Percentiles rank a stretch among this genome's conserved stretches.
Conservation (phyloP, 208 protist species). For the Trypanosoma rangeli region DNA sequence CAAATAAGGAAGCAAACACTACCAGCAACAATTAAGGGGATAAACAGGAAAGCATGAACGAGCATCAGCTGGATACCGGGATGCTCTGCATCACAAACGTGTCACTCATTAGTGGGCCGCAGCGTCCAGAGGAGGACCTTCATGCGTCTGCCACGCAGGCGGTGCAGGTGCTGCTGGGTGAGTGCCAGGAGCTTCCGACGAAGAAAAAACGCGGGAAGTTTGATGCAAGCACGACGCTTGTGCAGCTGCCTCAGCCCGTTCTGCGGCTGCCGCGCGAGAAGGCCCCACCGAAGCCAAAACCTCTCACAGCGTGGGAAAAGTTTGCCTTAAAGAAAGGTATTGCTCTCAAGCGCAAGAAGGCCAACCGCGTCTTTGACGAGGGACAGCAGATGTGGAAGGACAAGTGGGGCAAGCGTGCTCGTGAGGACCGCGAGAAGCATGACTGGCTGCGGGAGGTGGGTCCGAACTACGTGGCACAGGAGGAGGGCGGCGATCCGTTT, state of each 20-base stretch:
- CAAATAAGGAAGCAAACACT: not conserved
- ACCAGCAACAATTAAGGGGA: not conserved
- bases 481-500: slow-evolving; percentile 92
- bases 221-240: slow-evolving; percentile 56
- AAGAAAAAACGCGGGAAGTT: slow-evolving; percentile 81
- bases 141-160: slow-evolving; percentile 57
- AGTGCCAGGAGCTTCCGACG: slow-evolving; percentile 68
- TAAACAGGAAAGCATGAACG: slow-evolving; percentile 35
- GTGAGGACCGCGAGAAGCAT: slow-evolving; percentile 87
- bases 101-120: slow-evolving; percentile 80
- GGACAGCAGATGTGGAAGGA: slow-evolving; percentile 90
- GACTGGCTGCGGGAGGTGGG: slow-evolving; percentile 93
- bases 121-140: slow-evolving; percentile 78
- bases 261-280: slow-evolving; percentile 92
- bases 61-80: slow-evolving; percentile 81
- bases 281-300: slow-evolving; percentile 86
- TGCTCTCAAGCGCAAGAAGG: slow-evolving; percentile 88
- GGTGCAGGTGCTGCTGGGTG: slow-evolving; percentile 68
- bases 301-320: slow-evolving; percentile 92
- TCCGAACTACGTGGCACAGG: slow-evolving; percentile 75
- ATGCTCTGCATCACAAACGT: slow-evolving; percentile 79
- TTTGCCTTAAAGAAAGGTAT: slow-evolving; percentile 93
- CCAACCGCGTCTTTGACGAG: slow-evolving; percentile 90
- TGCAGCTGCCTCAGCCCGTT: slow-evolving; percentile 81
- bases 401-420: slow-evolving; percentile 91